Base-by-base conservation (phyloP, 108 stramenopile genomes). In the Cyclotella cryptica region DNA sequence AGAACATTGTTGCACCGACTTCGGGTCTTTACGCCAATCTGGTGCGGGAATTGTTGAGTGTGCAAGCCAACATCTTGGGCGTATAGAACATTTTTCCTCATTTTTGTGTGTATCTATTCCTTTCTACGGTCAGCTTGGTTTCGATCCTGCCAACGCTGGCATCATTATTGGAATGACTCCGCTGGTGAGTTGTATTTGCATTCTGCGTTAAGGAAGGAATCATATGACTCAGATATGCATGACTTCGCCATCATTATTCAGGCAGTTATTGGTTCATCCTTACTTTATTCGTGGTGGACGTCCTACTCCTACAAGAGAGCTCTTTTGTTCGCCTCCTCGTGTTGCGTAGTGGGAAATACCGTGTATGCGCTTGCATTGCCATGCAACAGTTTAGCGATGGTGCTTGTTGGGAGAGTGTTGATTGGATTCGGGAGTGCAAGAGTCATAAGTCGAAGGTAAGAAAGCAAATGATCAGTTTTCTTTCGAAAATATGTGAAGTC, bases 151-250 rank as follows among this genome's bases (percentile, higher is more conserved):
- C 11, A 65, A 87, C 54, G 90, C 92, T 1, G 93, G 93, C 1
- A 61, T 97, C 15, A 93, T 98, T 43, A 96, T 98, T 74, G 97
- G 96, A 18, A 94, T 94, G 92, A 98, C 97, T 43, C 94, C 97
- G 6, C 46, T 39, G 40, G 62, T 63, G 21, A 39, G 30, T 63
- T 13, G 14, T 6, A 4, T 51, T 22, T 59, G 3, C 13, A 27
- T 13, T 22, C 14, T 28, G 14, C 3, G n/a, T 6, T 12, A 59
- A 4, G 14, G 5, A 5, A 15, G 2, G 14, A 13, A 59, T 8
- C 24, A 27, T 1, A 27, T 28, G 27, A n/a, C 35, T 35, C 35
- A 35, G 4, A 35, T 6, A 6, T 35, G 3, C 18, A 51, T 21
- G 18, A 8, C 19, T 92, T 97, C 72, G 96, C 93, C 15, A 95